Conservation (phyloP, 192 early-diverging fungal species). For the Coemansia interrupta region DNA sequence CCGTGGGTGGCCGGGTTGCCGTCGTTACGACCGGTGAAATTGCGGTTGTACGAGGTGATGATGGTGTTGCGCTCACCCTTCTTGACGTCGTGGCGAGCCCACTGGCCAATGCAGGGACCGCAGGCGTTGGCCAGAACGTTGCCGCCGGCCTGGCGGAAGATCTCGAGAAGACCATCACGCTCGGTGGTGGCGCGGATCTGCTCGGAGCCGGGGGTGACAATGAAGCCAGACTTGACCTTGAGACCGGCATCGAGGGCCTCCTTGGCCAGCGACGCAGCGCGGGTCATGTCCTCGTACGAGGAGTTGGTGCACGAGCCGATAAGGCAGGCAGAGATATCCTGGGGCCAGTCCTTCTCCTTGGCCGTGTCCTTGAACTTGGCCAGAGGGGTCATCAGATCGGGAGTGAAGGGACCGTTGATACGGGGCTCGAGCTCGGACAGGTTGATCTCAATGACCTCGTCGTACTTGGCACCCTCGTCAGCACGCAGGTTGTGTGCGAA, state of each 20-base stretch:
- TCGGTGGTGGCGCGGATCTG: conserved; percentile 95
- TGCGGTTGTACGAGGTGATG: conserved; percentile 98
- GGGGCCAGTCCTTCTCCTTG: conserved; percentile 81
- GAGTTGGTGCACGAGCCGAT: conserved; percentile 99
- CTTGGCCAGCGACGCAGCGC: conserved; percentile 82
- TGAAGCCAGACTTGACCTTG: conserved; percentile 78
- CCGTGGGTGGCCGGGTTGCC: conserved; percentile 95
- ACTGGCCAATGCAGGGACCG: conserved; percentile 98
- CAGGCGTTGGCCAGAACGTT: conserved; percentile 95
- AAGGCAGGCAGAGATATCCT: conserved; percentile 83
- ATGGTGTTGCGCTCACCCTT: conserved; percentile 98
- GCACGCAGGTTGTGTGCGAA: conserved; percentile 87
- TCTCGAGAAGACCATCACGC: conserved; percentile 81
- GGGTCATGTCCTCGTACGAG: conserved; percentile 95
- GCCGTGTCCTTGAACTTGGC: conserved; percentile 88
- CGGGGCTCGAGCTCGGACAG: conserved; percentile 90
- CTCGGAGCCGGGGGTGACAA: conserved; percentile 95
- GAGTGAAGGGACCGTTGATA: conserved; percentile 97
- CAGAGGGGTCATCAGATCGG: conserved; percentile 90
- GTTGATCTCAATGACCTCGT: conserved; percentile 92
- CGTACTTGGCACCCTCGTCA: conserved; percentile 85
- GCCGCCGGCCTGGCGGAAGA: conserved; percentile 75
- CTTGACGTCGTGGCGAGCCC: conserved; percentile 94
- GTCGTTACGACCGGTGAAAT: conserved; percentile 99
- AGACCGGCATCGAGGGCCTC: conserved; percentile 79